Evolutionary conservation across 75 land plant species (phyloP).

Genomic region (Adiantum capillusveneris): DNA sequence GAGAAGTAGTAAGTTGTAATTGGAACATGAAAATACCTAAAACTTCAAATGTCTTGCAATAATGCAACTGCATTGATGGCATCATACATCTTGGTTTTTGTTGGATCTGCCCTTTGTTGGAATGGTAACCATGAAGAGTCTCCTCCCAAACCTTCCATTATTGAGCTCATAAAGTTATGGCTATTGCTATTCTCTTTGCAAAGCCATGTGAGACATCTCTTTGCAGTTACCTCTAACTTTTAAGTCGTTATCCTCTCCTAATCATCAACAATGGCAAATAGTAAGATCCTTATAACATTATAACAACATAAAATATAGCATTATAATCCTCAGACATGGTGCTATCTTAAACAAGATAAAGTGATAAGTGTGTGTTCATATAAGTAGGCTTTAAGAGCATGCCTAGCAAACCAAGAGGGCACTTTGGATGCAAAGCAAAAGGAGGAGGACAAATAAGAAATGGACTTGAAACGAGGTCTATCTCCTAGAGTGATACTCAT

Average conservation of each 20-base stretch:
- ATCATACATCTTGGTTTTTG: constrained; percentile 63
- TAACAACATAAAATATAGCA: too few species aligned
- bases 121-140: constrained; percentile 44
- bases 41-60: constrained; percentile 68
- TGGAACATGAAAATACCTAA: too few species aligned
- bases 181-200: constrained; percentile 37
- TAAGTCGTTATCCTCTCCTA: constrained; percentile 37
- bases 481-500: constrained; percentile 96
- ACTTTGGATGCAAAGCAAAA: constrained; percentile 66
- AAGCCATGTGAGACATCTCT: constrained; percentile 66
- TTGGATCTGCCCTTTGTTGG: constrained; percentile 67
- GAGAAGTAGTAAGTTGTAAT: too few species aligned
- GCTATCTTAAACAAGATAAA: too few species aligned
- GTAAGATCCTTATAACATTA: too few species aligned
- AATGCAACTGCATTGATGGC: constrained; percentile 75
- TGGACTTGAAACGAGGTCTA: constrained; percentile 91
- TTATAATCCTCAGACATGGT: too few species aligned
- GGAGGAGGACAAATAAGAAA: constrained; percentile 94
- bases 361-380: too few species aligned
- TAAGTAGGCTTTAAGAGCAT: too few species aligned
- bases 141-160: constrained; percentile 57
- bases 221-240: constrained; percentile 59
- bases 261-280: too few species aligned
- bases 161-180: constrained; percentile 32
- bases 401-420: constrained; percentile 24